Evolutionary conservation across 2,329 filamentous ascomycete species (phyloP), one percentile per base, ranked within the genome.

Genomic region (Aureobasidium sp.): DNA sequence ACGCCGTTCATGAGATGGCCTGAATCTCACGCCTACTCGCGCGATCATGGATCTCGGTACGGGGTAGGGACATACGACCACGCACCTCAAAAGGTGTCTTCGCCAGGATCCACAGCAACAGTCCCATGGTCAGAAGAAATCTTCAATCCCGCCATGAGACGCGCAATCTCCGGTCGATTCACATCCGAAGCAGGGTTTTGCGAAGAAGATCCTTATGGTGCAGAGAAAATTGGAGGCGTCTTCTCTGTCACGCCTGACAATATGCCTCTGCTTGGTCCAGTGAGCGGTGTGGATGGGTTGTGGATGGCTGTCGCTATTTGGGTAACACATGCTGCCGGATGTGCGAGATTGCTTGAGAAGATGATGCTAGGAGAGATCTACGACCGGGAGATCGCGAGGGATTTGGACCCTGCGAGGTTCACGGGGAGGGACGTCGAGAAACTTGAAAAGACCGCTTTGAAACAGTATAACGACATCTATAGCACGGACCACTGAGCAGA

Each of bases 161-260:
- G 39, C 29, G 52, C 52, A 9, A 29, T 56, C 5, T 20, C 36
- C 8, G 14, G 8, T 25, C 42, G 39, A 44, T 42, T 56, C 17
- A 29, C 22, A 17, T 6, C 52, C 8, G 37, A 29, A 22, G 52
- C 39, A 42, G 52, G 36, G 8, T 44, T 56, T 8, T 17, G 6
- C 22, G 12, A 56, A 20, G 11, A 56, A 20, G 7, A 7, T 3
- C 39, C 37, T 42, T 41, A 31, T 20, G 52, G 39, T 20, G 52
- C 15, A 1, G 52, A 57, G n/a, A 31, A 39, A 17, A 47, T 71
- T 49, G 73, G 72, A 45, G 72, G 71, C 0, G 70, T 73, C 12
- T 74, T 74, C 57, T 67, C 72, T 3, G 69, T 74, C 41, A 74
- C 73, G 2, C 73, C 73, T 2, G 73, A 74, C 48, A 73, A 71